phyloP scores from a whole-genome alignment of 257 asterid species.

The Ocimum tenuiflorum region DNA sequence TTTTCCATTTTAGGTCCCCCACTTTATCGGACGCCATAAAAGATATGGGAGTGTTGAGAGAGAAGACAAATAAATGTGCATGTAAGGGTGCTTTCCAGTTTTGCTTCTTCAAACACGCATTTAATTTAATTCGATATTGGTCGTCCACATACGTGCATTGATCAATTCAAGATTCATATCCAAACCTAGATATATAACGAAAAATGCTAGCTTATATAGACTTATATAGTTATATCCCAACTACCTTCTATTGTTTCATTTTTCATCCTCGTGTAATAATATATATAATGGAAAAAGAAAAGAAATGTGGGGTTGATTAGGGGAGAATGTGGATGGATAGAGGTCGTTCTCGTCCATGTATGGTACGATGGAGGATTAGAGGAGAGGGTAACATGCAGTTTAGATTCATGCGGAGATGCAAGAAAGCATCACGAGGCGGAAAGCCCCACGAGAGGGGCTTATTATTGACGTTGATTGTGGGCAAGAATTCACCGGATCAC shows the following conservation, averaged over 20 bases:
- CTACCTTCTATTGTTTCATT: too few relatives aligned
- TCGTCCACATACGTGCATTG: too few relatives aligned
- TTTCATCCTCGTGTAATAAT: too few relatives aligned
- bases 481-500: constrained; percentile 76
- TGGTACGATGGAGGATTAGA: constrained; percentile 26
- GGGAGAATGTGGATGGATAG: constrained; percentile 4
- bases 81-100: constrained; percentile 28
- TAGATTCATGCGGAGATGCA: constrained; percentile 1
- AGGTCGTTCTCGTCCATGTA: constrained; percentile 17
- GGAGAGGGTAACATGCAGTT: constrained; percentile 74
- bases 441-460: not conserved
- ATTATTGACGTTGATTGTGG: constrained; percentile 35
- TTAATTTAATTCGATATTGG: not conserved
- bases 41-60: constrained; percentile 30
- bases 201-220: too few relatives aligned
- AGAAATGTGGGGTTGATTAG: constrained; percentile 20
- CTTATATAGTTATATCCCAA: too few relatives aligned
- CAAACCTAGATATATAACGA: too few relatives aligned
- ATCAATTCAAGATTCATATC: too few relatives aligned
- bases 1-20: constrained; percentile 50
- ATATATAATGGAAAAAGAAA: not conserved
- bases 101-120: constrained; percentile 10
- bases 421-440: constrained; percentile 22
- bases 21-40: constrained; percentile 19
- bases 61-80: constrained; percentile 50